Percentiles rank a stretch among this genome's conserved stretches.
Evolutionary conservation across 2,329 filamentous ascomycete genomes (phyloP).

Genomic region (Apiospora sp.): DNA sequence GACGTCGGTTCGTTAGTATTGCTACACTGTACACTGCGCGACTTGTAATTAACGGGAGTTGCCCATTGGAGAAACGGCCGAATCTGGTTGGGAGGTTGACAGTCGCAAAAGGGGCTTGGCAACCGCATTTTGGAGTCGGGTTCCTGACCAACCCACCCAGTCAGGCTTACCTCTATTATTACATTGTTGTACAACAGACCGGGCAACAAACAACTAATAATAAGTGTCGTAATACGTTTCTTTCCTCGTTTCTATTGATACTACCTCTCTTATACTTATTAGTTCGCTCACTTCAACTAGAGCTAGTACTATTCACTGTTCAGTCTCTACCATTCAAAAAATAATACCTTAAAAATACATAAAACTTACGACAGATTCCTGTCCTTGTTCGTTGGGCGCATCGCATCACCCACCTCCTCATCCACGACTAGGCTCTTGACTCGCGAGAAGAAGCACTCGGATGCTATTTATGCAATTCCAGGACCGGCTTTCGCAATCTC

Average conservation of each 20-base stretch:
- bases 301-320: background rate
- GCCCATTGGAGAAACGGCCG: conserved; percentile 16
- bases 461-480: background rate
- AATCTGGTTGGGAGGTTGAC: background rate
- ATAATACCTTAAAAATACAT: background rate
- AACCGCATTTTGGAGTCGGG: conserved; percentile 6
- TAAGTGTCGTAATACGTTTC: background rate
- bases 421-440: conserved; percentile 7
- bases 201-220: conserved; percentile 15
- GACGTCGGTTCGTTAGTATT: conserved; percentile 12
- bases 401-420: conserved; percentile 9
- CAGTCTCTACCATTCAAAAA: background rate
- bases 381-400: conserved; percentile 3
- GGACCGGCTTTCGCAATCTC: background rate
- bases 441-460: background rate
- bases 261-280: background rate
- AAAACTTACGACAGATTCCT: background rate
- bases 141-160: background rate
- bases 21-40: background rate
- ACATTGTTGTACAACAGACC: background rate
- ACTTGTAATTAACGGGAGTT: conserved; percentile 10
- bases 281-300: background rate
- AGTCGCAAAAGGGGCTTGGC: conserved; percentile 14
- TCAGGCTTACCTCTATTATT: background rate
- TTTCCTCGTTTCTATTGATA: background rate